A percentile compares a stretch with the other conserved stretches of the same genome.
Evolutionary conservation across 1,139 yeast species (phyloP).

Genomic region (Taphrina flavorubra): DNA sequence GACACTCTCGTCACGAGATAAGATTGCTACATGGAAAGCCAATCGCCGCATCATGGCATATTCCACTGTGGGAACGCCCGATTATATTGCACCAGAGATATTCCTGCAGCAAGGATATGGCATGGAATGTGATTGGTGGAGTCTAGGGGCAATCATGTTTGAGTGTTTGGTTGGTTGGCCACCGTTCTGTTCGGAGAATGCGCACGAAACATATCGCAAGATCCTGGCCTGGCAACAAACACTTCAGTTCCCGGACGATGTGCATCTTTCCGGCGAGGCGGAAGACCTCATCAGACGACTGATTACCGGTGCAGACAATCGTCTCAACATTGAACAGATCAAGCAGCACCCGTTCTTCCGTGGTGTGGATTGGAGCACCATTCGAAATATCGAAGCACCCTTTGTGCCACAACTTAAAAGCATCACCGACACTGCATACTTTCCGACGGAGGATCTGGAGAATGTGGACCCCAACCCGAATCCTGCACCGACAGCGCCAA

Average conservation of each 20-base stretch:
- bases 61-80: constrained; percentile 98
- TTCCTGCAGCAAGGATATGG: constrained; percentile 97
- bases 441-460: constrained; percentile 97
- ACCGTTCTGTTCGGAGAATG: constrained; percentile 97
- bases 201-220: constrained; percentile 96
- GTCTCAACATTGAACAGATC: constrained; percentile 93
- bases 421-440: constrained; percentile 93
- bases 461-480: constrained; percentile 65
- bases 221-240: constrained; percentile 95
- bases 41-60: constrained; percentile 96
- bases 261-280: constrained; percentile 89
- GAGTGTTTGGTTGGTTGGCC: constrained; percentile 99
- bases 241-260: constrained; percentile 90
- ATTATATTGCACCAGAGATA: constrained; percentile 97
- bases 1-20: constrained; percentile 95
- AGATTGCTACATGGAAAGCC: constrained; percentile 98
- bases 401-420: constrained; percentile 83
- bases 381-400: constrained; percentile 92
- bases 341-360: constrained; percentile 74
- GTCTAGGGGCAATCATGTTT: constrained; percentile 97
- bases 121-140: constrained; percentile 99
- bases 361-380: constrained; percentile 87
- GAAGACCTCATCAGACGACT: constrained; percentile 88
- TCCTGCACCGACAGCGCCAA: constrained; percentile 43
- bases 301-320: constrained; percentile 79